Conservation (phyloP, 1,284 basidiomycete species). For the Trametes versicolor region DNA sequence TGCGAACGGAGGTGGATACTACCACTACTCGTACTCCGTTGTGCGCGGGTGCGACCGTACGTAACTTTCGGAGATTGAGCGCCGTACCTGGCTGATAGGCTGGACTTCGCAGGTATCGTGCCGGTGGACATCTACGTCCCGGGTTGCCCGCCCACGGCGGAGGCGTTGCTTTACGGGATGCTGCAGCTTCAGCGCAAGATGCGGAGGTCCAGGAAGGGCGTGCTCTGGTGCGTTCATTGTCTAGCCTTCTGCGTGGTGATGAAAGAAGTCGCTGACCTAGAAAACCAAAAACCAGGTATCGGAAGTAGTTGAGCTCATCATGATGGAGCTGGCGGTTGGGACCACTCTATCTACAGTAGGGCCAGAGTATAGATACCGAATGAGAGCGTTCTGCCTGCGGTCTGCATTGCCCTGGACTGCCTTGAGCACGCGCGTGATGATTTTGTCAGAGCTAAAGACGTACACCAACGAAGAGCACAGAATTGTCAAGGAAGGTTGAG, state of each 20-base stretch:
- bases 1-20: constrained; percentile 98
- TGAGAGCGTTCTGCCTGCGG: constrained; percentile 15
- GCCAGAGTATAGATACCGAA: constrained; percentile 26
- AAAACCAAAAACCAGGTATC: constrained; percentile 34
- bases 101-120: constrained; percentile 76
- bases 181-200: constrained; percentile 98
- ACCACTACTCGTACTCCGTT: constrained; percentile 98
- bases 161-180: constrained; percentile 95
- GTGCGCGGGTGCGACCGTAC: constrained; percentile 98
- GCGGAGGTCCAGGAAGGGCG: constrained; percentile 89
- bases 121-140: constrained; percentile 98
- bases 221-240: constrained; percentile 79
- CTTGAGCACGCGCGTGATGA: background rate
- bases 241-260: constrained; percentile 1
- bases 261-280: constrained; percentile 23
- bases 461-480: background rate
- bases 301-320: constrained; percentile 38
- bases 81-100: constrained; percentile 14
- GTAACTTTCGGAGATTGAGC: constrained; percentile 41
- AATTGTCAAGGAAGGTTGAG: constrained; percentile 1
- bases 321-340: constrained; percentile 22
- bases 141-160: constrained; percentile 93
- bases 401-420: constrained; percentile 11
- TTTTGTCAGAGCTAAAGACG: background rate
- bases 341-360: constrained; percentile 17